Evolutionary conservation across 768 basidiomycete genomes (phyloP).

Genomic region (Austroboletus eburneus): DNA sequence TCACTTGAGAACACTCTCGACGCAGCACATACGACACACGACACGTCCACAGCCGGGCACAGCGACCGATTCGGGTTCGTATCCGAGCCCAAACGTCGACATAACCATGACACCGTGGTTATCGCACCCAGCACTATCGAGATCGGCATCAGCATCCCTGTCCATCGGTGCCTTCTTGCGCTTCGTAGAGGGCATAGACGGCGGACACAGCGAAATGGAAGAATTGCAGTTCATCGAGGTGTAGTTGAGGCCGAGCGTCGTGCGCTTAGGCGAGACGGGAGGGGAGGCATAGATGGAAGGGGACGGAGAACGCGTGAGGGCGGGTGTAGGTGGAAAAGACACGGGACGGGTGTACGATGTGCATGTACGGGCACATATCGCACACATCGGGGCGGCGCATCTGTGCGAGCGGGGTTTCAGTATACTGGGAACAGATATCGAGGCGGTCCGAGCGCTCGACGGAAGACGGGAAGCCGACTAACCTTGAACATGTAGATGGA

Average conservation of each 20-base stretch:
- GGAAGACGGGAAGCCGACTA: neutral
- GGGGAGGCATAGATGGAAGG: conserved; percentile 13
- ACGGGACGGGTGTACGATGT: conserved; percentile 29
- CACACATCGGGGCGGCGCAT: conserved; percentile 32
- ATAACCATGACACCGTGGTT: neutral
- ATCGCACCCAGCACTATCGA: conserved; percentile 1
- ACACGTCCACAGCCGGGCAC: conserved; percentile 33
- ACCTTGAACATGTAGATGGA: conserved; percentile 22
- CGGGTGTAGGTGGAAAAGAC: conserved; percentile 36
- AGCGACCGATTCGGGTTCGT: conserved; percentile 10
- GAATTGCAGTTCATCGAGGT: conserved; percentile 21
- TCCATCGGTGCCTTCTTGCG: conserved; percentile 28
- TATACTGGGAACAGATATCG: neutral
- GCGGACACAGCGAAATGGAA: neutral
- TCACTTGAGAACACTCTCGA: conserved; percentile 35
- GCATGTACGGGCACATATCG: conserved; percentile 36
- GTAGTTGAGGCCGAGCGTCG: conserved; percentile 21
- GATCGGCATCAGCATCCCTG: conserved; percentile 14
- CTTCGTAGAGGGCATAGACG: conserved; percentile 10
- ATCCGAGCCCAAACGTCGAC: neutral
- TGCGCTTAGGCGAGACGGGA: conserved; percentile 26
- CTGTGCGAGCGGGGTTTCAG: conserved; percentile 18
- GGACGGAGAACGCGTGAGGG: conserved; percentile 33
- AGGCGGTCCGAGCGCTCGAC: neutral
- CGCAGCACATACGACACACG: conserved; percentile 33